Evolutionary conservation across 1,139 yeast genomes (phyloP).

Genomic region (Protomyces gravidus): DNA sequence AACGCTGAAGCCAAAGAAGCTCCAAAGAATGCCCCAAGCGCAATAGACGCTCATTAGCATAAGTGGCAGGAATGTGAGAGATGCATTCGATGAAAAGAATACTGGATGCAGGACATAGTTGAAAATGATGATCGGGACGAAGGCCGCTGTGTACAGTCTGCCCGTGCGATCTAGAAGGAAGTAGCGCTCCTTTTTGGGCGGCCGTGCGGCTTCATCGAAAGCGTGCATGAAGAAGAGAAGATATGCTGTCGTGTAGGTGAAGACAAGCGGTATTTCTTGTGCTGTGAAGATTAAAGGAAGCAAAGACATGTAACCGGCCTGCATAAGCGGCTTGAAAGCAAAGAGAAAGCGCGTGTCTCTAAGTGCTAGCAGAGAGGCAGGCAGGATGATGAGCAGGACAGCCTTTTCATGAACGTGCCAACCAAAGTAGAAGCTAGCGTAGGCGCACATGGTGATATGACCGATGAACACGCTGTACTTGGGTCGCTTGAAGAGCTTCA

Average conservation of each 20-base stretch:
- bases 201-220: background rate
- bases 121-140: slow-evolving; percentile 57
- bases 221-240: slow-evolving; percentile 59
- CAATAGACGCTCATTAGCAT: slow-evolving; percentile 85
- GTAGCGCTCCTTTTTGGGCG: slow-evolving; percentile 7
- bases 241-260: slow-evolving; percentile 80
- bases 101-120: slow-evolving; percentile 30
- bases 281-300: slow-evolving; percentile 83
- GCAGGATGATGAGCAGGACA: slow-evolving; percentile 78
- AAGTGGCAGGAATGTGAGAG: slow-evolving; percentile 63
- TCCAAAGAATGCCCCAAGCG: slow-evolving; percentile 73
- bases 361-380: slow-evolving; percentile 51
- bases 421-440: slow-evolving; percentile 85
- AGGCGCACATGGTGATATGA: slow-evolving; percentile 81
- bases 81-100: slow-evolving; percentile 28
- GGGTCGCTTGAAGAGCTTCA: slow-evolving; percentile 73
- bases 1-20: slow-evolving; percentile 70
- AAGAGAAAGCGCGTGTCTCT: slow-evolving; percentile 63
- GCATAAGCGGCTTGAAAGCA: slow-evolving; percentile 57
- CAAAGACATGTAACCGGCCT: slow-evolving; percentile 80
- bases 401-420: slow-evolving; percentile 99
- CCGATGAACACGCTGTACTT: slow-evolving; percentile 75
- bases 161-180: slow-evolving; percentile 69
- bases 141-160: slow-evolving; percentile 61
- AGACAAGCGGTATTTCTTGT: slow-evolving; percentile 72